These are phyloP conservation scores for Fusarium dlaminii DNA, from an alignment of 2,329 filamentous ascomycete genomes.

Conservation along the genomic window DNA sequence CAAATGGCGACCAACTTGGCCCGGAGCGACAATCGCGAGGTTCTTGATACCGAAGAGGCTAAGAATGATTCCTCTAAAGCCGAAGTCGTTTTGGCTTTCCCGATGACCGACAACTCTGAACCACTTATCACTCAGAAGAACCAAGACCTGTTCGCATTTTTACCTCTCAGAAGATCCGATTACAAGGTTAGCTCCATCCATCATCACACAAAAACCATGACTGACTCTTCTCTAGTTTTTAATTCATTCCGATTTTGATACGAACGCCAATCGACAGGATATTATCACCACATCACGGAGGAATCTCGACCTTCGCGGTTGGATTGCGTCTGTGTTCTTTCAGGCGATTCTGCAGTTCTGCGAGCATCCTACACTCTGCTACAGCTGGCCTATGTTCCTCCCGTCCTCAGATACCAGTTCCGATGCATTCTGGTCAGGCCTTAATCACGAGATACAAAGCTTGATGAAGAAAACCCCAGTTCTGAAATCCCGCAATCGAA, in stretches of 20 bases:
- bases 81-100: slow-evolving; percentile 19
- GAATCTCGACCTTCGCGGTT: neutral
- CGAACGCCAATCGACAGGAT: neutral
- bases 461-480: slow-evolving; percentile 1
- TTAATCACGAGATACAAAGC: neutral
- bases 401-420: neutral
- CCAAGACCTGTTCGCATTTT: neutral
- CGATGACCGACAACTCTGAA: neutral
- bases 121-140: neutral
- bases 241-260: neutral
- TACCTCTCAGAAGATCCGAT: neutral
- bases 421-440: slow-evolving; percentile 6
- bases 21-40: neutral
- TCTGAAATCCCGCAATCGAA: neutral
- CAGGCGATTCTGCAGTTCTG: slow-evolving; percentile 21
- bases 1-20: neutral
- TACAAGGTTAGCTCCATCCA: neutral
- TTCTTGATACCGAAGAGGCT: neutral
- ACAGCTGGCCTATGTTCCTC: slow-evolving; percentile 25
- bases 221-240: neutral
- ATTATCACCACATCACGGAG: neutral
- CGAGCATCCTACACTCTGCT: slow-evolving; percentile 9
- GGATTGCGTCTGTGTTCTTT: neutral
- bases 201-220: accelerated
- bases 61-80: neutral